Base-by-base conservation (phyloP, 2,329 filamentous ascomycete genomes). In the Paecilomyces fulvus region DNA sequence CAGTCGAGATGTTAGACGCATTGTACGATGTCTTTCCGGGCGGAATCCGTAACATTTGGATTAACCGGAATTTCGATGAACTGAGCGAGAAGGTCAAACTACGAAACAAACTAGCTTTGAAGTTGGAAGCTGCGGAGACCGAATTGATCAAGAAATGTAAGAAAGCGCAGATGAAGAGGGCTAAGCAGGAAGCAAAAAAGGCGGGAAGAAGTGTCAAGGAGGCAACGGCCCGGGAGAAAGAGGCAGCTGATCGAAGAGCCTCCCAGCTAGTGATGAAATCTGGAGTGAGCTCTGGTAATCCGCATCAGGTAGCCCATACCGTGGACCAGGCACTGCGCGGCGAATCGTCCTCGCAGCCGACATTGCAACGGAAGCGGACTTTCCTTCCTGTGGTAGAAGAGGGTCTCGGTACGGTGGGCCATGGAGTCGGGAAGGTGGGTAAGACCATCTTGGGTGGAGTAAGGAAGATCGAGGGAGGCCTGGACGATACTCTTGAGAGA, bases 21-120 rank as follows among this genome's bases (percentile, higher is more conserved):
- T 79, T 99, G 0, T 99, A 95, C 66, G 94, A 99, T 69, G 92
- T 97, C 1, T 97, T 96, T 64, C 94, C 94, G 0, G 94, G 94
- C 20, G 94, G 94, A 30, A 87, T 99, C 67, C 84, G 90, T 58
- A 97, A 97, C 63, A 89, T 99, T 51, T 99, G 92, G 92, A 86
- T 99, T 64, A 99, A 96, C 58, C 84, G 92, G 59, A 89, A 99
- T 67, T 87, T 90, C 62, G 89, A 92, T 49, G 81, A 86, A 8
- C 80, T 99, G 10, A 81, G 89, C 51, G 87, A 92, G 59, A 97
- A 97, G 69, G 88, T 97, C 50, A 82, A 89, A 52, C 77, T 84
- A 60, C 83, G 94, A 49, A 84, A 91, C 59, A 75, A 81, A 8
- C 76, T 96, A 12, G 90, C 92, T 51, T 71, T 80, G 48, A 77